Evolutionary conservation across 1,139 yeast genomes (phyloP).

Genomic region (Yamadazyma trypodendri): DNA sequence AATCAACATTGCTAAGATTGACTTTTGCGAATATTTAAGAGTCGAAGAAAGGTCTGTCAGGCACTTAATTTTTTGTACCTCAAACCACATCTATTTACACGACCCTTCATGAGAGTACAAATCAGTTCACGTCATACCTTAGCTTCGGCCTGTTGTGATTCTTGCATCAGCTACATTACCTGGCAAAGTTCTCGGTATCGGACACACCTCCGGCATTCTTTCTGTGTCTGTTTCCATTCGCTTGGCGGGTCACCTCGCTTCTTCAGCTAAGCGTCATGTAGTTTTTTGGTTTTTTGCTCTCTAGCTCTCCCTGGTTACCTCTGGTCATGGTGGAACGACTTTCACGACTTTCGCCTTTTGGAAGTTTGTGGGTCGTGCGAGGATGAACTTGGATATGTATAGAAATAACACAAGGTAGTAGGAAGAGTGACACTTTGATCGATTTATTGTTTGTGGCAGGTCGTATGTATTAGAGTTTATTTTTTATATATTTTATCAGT

Average conservation of each 20-base stretch:
- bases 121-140: background rate
- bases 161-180: constrained; percentile 72
- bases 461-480: too few species aligned
- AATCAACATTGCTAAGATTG: constrained; percentile 51
- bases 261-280: constrained; percentile 63
- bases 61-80: too few species aligned
- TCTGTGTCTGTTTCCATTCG: constrained; percentile 88
- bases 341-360: too few species aligned
- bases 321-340: constrained; percentile 70
- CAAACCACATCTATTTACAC: background rate
- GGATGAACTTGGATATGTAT: too few species aligned
- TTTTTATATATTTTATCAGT: too few species aligned
- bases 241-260: constrained; percentile 80
- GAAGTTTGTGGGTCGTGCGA: constrained; percentile 2
- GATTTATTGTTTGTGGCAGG: too few species aligned
- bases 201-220: too few species aligned
- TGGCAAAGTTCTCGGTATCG: too few species aligned
- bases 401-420: too few species aligned
- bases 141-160: constrained; percentile 28
- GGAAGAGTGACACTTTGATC: too few species aligned
- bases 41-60: too few species aligned
- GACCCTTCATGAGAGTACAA: background rate
- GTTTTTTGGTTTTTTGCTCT: constrained; percentile 84
- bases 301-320: constrained; percentile 95
- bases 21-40: background rate